phyloP scores from a whole-genome alignment of 306 rosid genomes.

The Corylus avellana region DNA sequence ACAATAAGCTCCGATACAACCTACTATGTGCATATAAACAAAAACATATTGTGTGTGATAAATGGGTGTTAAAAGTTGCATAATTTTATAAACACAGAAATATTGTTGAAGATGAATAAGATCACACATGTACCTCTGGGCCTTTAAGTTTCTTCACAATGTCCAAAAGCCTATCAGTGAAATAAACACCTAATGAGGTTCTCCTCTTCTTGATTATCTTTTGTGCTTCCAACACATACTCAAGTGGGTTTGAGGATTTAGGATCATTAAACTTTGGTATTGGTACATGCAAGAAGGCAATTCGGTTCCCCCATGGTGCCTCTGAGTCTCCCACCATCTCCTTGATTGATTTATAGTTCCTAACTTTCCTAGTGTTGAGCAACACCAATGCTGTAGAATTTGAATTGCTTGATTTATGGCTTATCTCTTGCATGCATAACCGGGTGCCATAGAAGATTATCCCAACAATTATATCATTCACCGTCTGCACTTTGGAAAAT shows the following conservation, averaged over 20 bases:
- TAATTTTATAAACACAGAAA: neutral
- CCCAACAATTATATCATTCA: conserved; percentile 58
- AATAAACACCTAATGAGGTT: conserved; percentile 38
- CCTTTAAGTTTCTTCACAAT: conserved; percentile 51
- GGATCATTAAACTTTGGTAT: conserved; percentile 41
- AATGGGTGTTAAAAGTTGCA: no score
- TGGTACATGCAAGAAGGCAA: conserved; percentile 47
- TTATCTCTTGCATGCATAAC: conserved; percentile 50
- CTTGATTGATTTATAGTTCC: conserved; percentile 47
- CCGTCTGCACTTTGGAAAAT: conserved; percentile 35
- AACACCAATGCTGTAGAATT: conserved; percentile 52
- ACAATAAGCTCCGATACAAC: no score
- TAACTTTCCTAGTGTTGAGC: conserved; percentile 54
- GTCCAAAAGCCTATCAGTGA: conserved; percentile 38
- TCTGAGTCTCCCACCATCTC: conserved; percentile 47
- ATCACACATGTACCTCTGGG: conserved; percentile 39
- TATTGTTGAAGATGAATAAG: neutral
- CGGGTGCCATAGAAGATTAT: conserved; percentile 46
- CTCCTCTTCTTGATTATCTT: conserved; percentile 48
- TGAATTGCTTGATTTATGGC: conserved; percentile 37
- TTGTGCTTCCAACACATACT: conserved; percentile 46
- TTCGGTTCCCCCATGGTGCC: conserved; percentile 59
- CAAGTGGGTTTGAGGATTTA: conserved; percentile 40
- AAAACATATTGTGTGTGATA: no score
- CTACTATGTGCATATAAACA: no score